phyloP scores from a whole-genome alignment of 2,329 filamentous ascomycete species.

The Aspergillus quadrilineatus region DNA sequence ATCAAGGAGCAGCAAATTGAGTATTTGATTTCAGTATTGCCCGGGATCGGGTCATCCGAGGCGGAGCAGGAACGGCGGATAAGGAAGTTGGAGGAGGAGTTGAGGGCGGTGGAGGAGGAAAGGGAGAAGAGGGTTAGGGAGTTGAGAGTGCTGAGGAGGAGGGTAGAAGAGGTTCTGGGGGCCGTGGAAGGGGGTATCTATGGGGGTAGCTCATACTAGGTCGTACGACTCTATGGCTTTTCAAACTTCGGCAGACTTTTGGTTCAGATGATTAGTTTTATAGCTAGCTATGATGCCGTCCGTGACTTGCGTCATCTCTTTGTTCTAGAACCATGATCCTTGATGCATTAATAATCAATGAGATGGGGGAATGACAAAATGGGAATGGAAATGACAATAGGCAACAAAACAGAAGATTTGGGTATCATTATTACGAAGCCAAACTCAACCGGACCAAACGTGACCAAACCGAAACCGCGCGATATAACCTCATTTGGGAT shows the following conservation, averaged over 20 bases:
- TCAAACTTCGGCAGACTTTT: background rate
- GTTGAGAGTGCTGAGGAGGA: slow-evolving; percentile 40
- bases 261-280: background rate
- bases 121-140: slow-evolving; percentile 43
- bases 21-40: slow-evolving; percentile 47
- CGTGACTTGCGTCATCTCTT: slow-evolving; percentile 17
- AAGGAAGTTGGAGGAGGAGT: slow-evolving; percentile 42
- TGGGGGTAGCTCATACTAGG: slow-evolving; percentile 18
- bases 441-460: slow-evolving; percentile 11
- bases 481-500: slow-evolving; percentile 10
- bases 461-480: background rate
- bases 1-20: slow-evolving; percentile 54
- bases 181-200: slow-evolving; percentile 40
- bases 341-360: slow-evolving; percentile 5
- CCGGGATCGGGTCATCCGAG: slow-evolving; percentile 47
- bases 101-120: slow-evolving; percentile 46
- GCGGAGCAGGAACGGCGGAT: slow-evolving; percentile 47
- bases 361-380: slow-evolving; percentile 8
- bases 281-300: background rate
- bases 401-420: slow-evolving; percentile 7
- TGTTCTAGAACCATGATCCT: slow-evolving; percentile 5
- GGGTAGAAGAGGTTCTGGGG: slow-evolving; percentile 45
- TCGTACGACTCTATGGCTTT: no score
- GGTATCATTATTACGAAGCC: slow-evolving; percentile 14
- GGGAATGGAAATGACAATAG: background rate